Base-by-base conservation (phyloP, 371 early-diverging fungal species). In the Saksenaea vasiformis region DNA sequence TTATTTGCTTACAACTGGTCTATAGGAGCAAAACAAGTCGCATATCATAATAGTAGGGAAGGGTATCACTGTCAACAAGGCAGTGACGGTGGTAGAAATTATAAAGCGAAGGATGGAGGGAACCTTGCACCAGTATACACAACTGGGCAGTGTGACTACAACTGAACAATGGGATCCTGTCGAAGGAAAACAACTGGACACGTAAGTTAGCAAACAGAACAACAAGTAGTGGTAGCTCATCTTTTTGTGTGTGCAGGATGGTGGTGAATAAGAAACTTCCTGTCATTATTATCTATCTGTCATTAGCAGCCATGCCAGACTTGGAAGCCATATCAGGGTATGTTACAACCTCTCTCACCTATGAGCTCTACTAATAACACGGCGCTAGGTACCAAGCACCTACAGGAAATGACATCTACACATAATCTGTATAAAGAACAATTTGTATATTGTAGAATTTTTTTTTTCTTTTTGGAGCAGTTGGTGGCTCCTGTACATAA, bases 61-160 rank as follows among this genome's bases (percentile, higher is more conserved):
- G 58, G 88, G 88, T 1, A 72, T 70, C 34, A 67, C 75, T 26
- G 77, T 90, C 54, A 84, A 85, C 61, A 87, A 87, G 38, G 82
- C 88, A 22, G 87, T 90, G 0, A 83, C 88, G 0, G 85, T 90
- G 3, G 85, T 82, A 10, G 90, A 90, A 60, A 87, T 90, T 55
- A 75, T 85, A 19, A 90, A 88, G 54, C 76, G 90, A 53, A 67
- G 77, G 11, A 72, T 84, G 75, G 78, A 81, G 56, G 87, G 87
- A 0, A 66, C 80, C 1, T 54, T 87, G 24, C 85, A 87, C 62
- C 87, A 87, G 47, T 87, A 85, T 51, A 87, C 85, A 31, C 85
- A 87, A 36, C 68, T 87, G 7, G 87, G 87, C 9, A 84, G 77
- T 51, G 71, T 79, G 8, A 74, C 77, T 9, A 74, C 80, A 1